Base-by-base conservation (phyloP, 768 basidiomycete genomes). In the Phanerochaete carnosa region DNA sequence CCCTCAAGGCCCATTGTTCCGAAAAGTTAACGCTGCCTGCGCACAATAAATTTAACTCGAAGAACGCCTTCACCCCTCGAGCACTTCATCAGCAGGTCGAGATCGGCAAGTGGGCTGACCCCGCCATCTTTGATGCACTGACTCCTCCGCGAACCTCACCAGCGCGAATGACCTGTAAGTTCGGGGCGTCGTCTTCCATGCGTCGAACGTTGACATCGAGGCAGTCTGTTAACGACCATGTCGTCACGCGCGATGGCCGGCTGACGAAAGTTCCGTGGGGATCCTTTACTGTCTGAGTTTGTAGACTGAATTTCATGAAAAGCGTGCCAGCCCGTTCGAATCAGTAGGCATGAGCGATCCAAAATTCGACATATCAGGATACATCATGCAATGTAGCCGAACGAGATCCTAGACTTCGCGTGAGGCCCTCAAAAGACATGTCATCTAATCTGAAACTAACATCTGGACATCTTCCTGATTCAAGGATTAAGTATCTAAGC, bases 71-170 rank as follows among this genome's bases (percentile, higher is more conserved):
- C 63, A 64, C 70, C 13, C 68, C 60, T 72, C 49, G 46, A 62
- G 23, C 35, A 66, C 35, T 46, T 68, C 32, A 65, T 71, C 52
- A 70, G 71, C 2, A 65, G 13, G 63, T 73, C 19, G 72, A 73
- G 55, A 69, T 70, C 11, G 72, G 72, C 46, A 73, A 73, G 64
- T 61, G 65, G 9, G 71, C 72, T 2, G 72, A 73, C 51, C 50
- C 72, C n/a, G 60, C 70, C 30, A 59, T 72, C 25, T 69, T 68
- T 51, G 70, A 73, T 55, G 65, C 69, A n/a, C 29, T 57, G n/a
- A n/a, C n/a, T n/a, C n/a, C n/a, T 69, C 68, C n/a, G 64, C 63
- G 35, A 71, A 72, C 45, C 66, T 73, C 25, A 69, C 66, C 1
- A 69, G 68, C 1, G 61, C 61, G 19, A 56, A n/a, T 1, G 70